Evolutionary conservation across 2,329 filamentous ascomycete genomes (phyloP).

Genomic region (Mycogone perniciosa): DNA sequence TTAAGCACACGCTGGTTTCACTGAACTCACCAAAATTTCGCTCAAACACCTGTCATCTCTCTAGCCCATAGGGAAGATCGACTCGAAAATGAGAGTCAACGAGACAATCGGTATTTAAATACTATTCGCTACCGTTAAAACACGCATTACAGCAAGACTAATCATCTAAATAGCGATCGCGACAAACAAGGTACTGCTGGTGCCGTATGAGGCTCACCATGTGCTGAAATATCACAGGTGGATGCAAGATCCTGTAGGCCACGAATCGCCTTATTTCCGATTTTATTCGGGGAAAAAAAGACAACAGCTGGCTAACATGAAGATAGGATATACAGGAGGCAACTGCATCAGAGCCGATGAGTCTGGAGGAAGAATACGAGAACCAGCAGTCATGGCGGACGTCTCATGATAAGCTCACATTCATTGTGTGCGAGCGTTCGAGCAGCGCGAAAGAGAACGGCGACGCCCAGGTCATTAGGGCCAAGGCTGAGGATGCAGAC

Average conservation of each 20-base stretch:
- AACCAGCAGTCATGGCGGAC: constrained; percentile 87
- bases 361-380: constrained; percentile 72
- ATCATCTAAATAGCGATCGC: constrained; percentile 51
- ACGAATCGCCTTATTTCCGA: neutral
- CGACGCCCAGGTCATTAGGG: constrained; percentile 15
- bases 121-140: neutral
- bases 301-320: neutral
- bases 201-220: constrained; percentile 78
- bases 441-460: neutral
- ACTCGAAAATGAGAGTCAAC: constrained; percentile 38
- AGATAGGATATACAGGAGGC: constrained; percentile 66
- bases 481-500: constrained; percentile 46
- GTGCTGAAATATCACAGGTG: constrained; percentile 79
- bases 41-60: neutral
- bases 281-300: neutral
- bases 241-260: constrained; percentile 72
- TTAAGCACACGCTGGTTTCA: too few species aligned
- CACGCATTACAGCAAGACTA: neutral
- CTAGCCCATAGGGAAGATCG: too few species aligned
- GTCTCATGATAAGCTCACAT: constrained; percentile 83
- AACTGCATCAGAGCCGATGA: constrained; percentile 82
- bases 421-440: constrained; percentile 66
- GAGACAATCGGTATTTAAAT: constrained; percentile 33
- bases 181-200: constrained; percentile 62
- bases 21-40: too few species aligned